Evolutionary conservation across 1,139 yeast species (phyloP).

Genomic region (Lodderomyces beijingensis): DNA sequence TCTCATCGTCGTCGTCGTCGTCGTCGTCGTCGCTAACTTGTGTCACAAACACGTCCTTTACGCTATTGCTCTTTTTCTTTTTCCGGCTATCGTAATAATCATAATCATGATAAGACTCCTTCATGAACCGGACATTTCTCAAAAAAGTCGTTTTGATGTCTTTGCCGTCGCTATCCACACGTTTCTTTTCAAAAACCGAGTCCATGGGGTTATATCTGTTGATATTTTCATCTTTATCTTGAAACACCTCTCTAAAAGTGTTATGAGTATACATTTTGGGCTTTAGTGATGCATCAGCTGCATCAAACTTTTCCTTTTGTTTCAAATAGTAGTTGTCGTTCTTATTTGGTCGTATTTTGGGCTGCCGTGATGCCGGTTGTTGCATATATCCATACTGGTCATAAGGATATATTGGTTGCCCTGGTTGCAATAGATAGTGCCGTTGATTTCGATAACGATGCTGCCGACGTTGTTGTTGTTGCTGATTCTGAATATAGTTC

Average conservation of each 20-base stretch:
- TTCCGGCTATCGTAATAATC: constrained; percentile 31
- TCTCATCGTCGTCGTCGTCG: constrained; percentile 12
- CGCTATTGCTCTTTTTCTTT: constrained; percentile 5
- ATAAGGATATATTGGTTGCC: too few relatives aligned
- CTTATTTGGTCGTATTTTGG: constrained; percentile 6
- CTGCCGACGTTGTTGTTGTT: constrained; percentile 4
- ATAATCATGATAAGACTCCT: constrained; percentile 31
- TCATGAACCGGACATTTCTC: constrained; percentile 25
- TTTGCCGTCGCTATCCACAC: constrained; percentile 28
- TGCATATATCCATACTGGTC: background rate
- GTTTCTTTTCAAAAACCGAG: constrained; percentile 35
- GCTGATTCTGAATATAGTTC: constrained; percentile 19
- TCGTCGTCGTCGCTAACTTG: constrained; percentile 18
- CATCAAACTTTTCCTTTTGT: constrained; percentile 34
- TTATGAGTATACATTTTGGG: constrained; percentile 40
- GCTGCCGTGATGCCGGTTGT: background rate
- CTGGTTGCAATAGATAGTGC: background rate
- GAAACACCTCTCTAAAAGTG: constrained; percentile 38
- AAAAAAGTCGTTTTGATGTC: constrained; percentile 18
- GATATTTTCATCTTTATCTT: constrained; percentile 26
- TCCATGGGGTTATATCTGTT: constrained; percentile 41
- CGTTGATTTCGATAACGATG: constrained; percentile 2
- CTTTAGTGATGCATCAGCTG: constrained; percentile 25
- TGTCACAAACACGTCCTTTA: constrained; percentile 10
- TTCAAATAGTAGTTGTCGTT: constrained; percentile 34